A percentile compares a stretch with the other conserved stretches of the same genome.
These are phyloP conservation scores for Dispira simplex DNA, from an alignment of 192 early-diverging fungal species.

Conservation along the genomic window DNA sequence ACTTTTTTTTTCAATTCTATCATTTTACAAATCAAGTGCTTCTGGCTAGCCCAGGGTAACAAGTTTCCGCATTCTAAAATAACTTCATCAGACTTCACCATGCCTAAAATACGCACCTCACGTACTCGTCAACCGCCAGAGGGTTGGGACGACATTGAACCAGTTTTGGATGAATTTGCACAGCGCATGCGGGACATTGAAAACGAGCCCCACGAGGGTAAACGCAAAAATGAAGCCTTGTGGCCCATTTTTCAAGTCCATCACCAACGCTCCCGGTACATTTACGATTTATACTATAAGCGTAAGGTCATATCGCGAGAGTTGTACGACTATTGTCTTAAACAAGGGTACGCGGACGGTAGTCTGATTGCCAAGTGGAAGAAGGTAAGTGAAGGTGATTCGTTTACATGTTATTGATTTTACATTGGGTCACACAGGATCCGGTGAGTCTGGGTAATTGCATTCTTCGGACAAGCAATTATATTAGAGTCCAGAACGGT, in stretches of 20 bases:
- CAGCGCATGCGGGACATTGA: slow-evolving; percentile 98
- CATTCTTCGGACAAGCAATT: no score
- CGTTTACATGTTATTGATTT: no score
- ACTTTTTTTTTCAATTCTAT: no score
- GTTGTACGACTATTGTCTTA: slow-evolving; percentile 87
- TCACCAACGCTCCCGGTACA: slow-evolving; percentile 93
- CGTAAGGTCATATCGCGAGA: slow-evolving; percentile 84
- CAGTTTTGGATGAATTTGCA: slow-evolving; percentile 77
- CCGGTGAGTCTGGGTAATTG: no score
- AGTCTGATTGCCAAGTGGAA: slow-evolving; percentile 97
- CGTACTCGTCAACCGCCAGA: slow-evolving; percentile 80
- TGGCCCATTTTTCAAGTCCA: slow-evolving; percentile 95
- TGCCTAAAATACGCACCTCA: slow-evolving; percentile 61
- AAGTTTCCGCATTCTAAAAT: not conserved
- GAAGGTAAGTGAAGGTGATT: slow-evolving; percentile 39
- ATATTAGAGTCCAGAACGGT: no score
- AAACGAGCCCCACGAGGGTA: slow-evolving; percentile 86
- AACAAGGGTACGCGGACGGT: slow-evolving; percentile 80
- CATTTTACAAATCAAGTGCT: no score
- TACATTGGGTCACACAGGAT: no score
- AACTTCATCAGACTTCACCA: slow-evolving; percentile 11
- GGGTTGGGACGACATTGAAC: slow-evolving; percentile 92
- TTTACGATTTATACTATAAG: slow-evolving; percentile 94
- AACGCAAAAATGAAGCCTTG: slow-evolving; percentile 78
- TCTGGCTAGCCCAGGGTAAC: not conserved